These are phyloP conservation scores for Hirsutella thompsonii DNA, from an alignment of 2,329 filamentous ascomycete genomes.

Conservation along the genomic window DNA sequence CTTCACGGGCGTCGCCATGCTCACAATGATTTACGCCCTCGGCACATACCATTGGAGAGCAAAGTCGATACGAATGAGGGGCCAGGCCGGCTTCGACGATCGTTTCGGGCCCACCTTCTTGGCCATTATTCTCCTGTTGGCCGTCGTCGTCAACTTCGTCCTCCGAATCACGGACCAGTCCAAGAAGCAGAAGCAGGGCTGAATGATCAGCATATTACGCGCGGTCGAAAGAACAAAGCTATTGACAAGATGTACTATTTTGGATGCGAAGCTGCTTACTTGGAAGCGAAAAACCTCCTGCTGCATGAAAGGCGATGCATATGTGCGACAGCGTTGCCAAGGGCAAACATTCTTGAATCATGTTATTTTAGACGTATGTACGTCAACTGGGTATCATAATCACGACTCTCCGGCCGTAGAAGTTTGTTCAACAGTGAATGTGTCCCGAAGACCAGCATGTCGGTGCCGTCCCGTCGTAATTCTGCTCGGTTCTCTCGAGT, in stretches of 20 bases:
- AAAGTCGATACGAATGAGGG: conserved; percentile 78
- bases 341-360: background rate
- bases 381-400: background rate
- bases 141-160: conserved; percentile 94
- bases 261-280: too few species aligned
- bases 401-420: too few species aligned
- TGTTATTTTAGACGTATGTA: background rate
- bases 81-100: conserved; percentile 94
- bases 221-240: too few species aligned
- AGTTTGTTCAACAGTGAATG: too few species aligned
- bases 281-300: too few species aligned
- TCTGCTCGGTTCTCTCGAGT: too few species aligned
- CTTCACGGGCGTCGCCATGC: conserved; percentile 90
- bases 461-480: too few species aligned
- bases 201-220: too few species aligned
- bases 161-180: conserved; percentile 47
- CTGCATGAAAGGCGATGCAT: too few species aligned
- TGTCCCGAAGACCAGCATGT: too few species aligned
- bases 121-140: conserved; percentile 72
- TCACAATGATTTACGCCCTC: conserved; percentile 89
- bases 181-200: conserved; percentile 22
- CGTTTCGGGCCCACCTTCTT: conserved; percentile 85
- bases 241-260: too few species aligned
- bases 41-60: conserved; percentile 96
- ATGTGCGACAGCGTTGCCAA: too few species aligned